These are phyloP conservation scores for Cladophialophora psammophila DNA, from an alignment of 2,329 filamentous ascomycete species.

Conservation along the genomic window DNA sequence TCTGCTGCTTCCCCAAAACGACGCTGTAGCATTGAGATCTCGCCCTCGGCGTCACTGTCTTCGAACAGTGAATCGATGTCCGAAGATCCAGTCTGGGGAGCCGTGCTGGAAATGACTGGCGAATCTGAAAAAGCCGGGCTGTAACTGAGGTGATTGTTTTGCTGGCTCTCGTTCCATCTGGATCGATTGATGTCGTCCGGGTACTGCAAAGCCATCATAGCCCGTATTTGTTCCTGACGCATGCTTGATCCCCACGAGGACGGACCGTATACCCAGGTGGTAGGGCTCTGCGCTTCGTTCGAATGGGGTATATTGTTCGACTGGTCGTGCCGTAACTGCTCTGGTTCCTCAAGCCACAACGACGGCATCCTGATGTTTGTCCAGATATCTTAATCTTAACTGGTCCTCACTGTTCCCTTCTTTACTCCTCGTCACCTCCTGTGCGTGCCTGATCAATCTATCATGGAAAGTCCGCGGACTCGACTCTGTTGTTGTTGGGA, in stretches of 20 bases:
- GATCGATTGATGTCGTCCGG: constrained; percentile 5
- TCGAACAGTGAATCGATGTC: constrained; percentile 24
- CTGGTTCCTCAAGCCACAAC: background rate
- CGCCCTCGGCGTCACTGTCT: background rate
- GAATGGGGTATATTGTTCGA: background rate
- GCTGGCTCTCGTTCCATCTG: background rate
- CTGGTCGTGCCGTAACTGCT: background rate
- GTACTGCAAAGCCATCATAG: background rate
- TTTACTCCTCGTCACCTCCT: too few relatives aligned
- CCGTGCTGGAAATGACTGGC: background rate
- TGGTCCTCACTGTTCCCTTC: too few relatives aligned
- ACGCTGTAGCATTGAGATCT: background rate
- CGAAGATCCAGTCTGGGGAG: background rate
- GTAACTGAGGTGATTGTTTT: background rate
- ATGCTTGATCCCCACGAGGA: background rate
- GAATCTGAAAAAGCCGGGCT: constrained; percentile 3
- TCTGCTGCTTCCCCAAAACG: background rate
- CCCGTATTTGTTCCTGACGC: background rate
- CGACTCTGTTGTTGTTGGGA: too few relatives aligned
- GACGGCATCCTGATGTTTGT: background rate
- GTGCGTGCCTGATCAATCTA: too few relatives aligned
- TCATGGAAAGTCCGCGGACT: too few relatives aligned
- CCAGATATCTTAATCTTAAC: background rate
- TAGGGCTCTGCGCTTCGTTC: background rate
- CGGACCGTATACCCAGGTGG: background rate